Percentiles rank a stretch among this genome's conserved stretches.
These are phyloP conservation scores for Podila clonocystis DNA, from an alignment of 192 early-diverging fungal species.

Conservation along the genomic window DNA sequence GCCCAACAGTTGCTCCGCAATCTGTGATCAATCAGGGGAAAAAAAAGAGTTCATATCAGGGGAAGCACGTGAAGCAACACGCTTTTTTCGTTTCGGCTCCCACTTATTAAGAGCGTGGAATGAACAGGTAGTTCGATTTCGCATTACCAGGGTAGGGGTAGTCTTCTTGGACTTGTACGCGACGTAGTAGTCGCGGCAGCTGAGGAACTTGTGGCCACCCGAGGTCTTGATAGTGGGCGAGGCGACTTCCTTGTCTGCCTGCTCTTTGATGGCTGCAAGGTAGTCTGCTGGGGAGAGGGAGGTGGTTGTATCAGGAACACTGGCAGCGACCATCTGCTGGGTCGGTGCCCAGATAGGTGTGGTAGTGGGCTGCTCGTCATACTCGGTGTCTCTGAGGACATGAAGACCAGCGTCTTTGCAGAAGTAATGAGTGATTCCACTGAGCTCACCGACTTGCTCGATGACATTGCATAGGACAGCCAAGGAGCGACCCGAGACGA, in stretches of 20 bases:
- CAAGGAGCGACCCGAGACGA: conserved; percentile 48
- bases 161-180: conserved; percentile 39
- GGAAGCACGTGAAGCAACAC: not conserved
- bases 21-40: conserved; percentile 13
- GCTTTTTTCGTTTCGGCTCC: not conserved
- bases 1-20: conserved; percentile 43
- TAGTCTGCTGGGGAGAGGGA: conserved; percentile 6
- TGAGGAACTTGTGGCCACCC: conserved; percentile 18
- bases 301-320: not conserved
- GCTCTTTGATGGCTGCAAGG: conserved; percentile 3
- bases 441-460: conserved; percentile 33
- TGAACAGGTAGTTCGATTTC: not conserved
- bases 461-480: conserved; percentile 41
- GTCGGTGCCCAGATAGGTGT: conserved; percentile 43
- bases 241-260: conserved; percentile 8
- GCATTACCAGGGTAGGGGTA: conserved; percentile 22
- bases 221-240: not conserved
- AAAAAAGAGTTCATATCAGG: not conserved
- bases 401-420: conserved; percentile 36
- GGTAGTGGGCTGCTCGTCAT: conserved; percentile 42
- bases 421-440: conserved; percentile 28
- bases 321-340: conserved; percentile 17
- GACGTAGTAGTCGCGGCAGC: conserved; percentile 59
- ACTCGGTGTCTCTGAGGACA: conserved; percentile 32
- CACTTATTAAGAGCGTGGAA: too few relatives aligned